Conservation (phyloP, 768 basidiomycete genomes). For the Cyathus striatus region DNA sequence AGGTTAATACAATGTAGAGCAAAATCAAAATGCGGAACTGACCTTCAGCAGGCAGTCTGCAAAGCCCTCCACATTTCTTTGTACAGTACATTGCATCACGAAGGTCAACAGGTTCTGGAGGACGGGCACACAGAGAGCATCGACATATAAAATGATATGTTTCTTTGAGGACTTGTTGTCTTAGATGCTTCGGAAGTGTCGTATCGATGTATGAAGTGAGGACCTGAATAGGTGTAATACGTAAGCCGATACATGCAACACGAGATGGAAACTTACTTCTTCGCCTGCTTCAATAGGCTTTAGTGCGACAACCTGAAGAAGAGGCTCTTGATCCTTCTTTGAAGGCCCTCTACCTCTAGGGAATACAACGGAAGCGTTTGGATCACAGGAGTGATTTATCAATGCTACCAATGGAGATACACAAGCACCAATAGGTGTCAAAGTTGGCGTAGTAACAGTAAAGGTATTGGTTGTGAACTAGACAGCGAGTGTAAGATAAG, state of each 20-base stretch:
- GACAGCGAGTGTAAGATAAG: background rate
- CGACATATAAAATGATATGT: slow-evolving; percentile 77
- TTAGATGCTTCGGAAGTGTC: slow-evolving; percentile 52
- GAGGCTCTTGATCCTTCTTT: slow-evolving; percentile 39
- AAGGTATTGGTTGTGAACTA: slow-evolving; percentile 93
- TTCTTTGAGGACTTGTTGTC: slow-evolving; percentile 56
- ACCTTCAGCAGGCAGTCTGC: slow-evolving; percentile 61
- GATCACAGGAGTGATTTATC: slow-evolving; percentile 84
- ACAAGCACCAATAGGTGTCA: slow-evolving; percentile 81
- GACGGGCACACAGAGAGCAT: slow-evolving; percentile 52
- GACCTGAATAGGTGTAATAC: slow-evolving; percentile 41
- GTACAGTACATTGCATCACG: slow-evolving; percentile 70
- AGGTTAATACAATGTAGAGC: background rate
- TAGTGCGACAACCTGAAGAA: slow-evolving; percentile 72
- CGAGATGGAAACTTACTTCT: slow-evolving; percentile 45
- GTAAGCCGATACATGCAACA: background rate
- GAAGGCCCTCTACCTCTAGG: slow-evolving; percentile 44
- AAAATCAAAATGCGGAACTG: slow-evolving; percentile 4
- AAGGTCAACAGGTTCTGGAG: slow-evolving; percentile 44
- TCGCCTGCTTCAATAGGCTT: slow-evolving; percentile 57
- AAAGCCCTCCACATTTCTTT: slow-evolving; percentile 60
- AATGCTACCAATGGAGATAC: slow-evolving; percentile 77
- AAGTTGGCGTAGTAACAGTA: slow-evolving; percentile 70
- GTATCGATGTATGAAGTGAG: slow-evolving; percentile 84
- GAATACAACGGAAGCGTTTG: slow-evolving; percentile 91